These are phyloP conservation scores for Trichoderma sp. DNA, from an alignment of 2,329 filamentous ascomycete genomes.

Conservation along the genomic window DNA sequence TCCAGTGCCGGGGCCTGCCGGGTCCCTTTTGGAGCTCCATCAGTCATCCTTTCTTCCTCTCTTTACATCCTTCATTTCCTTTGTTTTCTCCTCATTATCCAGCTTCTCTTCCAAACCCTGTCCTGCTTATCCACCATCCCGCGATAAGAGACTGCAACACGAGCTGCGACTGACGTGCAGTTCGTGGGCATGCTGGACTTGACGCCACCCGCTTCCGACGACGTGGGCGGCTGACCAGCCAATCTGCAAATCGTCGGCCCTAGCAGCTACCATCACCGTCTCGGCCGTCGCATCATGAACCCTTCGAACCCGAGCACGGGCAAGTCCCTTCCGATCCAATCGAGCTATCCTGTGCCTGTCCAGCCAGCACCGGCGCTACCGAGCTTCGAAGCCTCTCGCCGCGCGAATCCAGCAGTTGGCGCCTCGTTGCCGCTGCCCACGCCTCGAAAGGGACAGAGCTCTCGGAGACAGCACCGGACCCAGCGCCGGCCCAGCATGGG, in stretches of 20 bases:
- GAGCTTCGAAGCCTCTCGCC: constrained; percentile 51
- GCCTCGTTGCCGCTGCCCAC: constrained; percentile 35
- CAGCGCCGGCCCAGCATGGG: constrained; percentile 64
- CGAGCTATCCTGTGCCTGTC: constrained; percentile 40
- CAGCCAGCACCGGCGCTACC: constrained; percentile 43
- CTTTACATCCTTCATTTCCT: constrained; percentile 5
- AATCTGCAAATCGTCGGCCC: not conserved
- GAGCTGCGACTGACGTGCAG: constrained; percentile 1
- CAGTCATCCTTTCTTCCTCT: constrained; percentile 12
- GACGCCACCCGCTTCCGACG: not conserved
- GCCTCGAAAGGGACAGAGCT: constrained; percentile 71
- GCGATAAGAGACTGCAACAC: not conserved
- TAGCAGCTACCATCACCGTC: not conserved
- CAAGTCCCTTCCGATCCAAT: constrained; percentile 50
- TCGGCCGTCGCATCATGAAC: constrained; percentile 31
- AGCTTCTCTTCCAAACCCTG: not conserved
- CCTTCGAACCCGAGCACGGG: constrained; percentile 37
- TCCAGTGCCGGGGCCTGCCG: constrained; percentile 36
- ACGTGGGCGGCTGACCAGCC: constrained; percentile 8
- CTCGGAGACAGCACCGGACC: constrained; percentile 79
- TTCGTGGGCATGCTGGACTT: constrained; percentile 18
- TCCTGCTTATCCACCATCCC: not conserved
- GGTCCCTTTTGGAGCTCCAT: constrained; percentile 31
- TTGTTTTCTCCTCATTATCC: not conserved
- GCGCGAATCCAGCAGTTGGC: constrained; percentile 37